Percentiles rank a stretch among this genome's conserved stretches.
Evolutionary conservation across 345 rosid genomes (phyloP).

Genomic region (Acer campestre): DNA sequence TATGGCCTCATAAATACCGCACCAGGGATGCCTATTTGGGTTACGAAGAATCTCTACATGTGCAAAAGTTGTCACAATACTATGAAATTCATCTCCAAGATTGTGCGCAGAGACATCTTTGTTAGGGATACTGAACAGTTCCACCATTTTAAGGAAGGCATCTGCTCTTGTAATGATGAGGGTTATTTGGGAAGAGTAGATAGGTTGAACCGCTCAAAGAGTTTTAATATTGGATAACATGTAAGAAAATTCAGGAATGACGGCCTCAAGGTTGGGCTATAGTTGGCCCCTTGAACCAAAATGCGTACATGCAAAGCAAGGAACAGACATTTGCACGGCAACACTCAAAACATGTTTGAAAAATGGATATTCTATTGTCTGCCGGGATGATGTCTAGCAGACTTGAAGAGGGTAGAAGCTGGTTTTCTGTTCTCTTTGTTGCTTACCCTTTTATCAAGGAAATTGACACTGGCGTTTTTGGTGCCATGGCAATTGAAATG

Average conservation of each 20-base stretch:
- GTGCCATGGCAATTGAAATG: not conserved
- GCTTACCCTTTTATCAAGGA: not conserved
- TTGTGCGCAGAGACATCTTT: constrained; percentile 71
- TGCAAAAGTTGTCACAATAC: constrained; percentile 73
- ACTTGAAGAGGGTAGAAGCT: constrained; percentile 6
- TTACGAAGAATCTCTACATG: constrained; percentile 77
- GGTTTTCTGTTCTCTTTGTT: not conserved
- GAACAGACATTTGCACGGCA: not conserved
- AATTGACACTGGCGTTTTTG: not conserved
- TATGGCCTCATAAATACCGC: constrained; percentile 68
- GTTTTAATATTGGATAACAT: not conserved
- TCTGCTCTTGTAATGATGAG: constrained; percentile 77
- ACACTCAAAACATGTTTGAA: not conserved
- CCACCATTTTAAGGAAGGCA: constrained; percentile 80
- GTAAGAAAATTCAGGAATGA: constrained; percentile 3
- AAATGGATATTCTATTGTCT: not conserved
- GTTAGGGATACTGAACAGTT: constrained; percentile 80
- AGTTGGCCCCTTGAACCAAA: constrained; percentile 7
- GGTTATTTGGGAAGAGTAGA: constrained; percentile 40
- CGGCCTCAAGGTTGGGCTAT: constrained; percentile 8
- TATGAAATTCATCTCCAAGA: constrained; percentile 67
- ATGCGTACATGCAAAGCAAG: not conserved
- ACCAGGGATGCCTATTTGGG: constrained; percentile 75
- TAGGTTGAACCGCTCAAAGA: constrained; percentile 6
- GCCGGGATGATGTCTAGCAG: not conserved